Evolutionary conservation across 75 land plant species (phyloP), one percentile per base, ranked within the genome.

Genomic region (Chamaecyparis obtusa): DNA sequence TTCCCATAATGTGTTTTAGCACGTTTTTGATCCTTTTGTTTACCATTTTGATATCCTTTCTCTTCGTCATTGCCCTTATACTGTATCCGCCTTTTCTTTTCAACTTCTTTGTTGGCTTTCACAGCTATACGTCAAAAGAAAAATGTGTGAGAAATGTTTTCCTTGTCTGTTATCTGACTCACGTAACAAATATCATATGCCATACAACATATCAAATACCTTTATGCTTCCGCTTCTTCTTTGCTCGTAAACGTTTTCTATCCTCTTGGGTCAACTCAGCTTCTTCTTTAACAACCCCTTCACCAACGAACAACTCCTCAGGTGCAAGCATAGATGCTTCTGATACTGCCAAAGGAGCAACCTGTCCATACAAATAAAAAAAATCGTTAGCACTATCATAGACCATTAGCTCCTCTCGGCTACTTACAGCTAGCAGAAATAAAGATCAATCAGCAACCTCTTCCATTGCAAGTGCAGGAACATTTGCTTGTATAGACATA

Each of bases 321-420:
- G 99, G 99, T 81, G 99, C 99, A 86, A 98, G 92, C 99, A 98
- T 97, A 33, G 98, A 93, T 46, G 99, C 99, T 91, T 97, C 99
- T 86, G 99, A 98, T 5, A 98, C 95, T 9, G 93, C 94, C 88
- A 98, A n/a, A 37, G 99, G 99, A 37, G 99, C 99, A 84, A 98
- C 91, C 99, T 98, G 81, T 41, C 51, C 88, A 87, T 35, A 55
- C 33, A 87, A 75, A 64, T 16, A 80, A 60, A 71, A 86, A 43
- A 39, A 41, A 35, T 14, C 9, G 2, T 11, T 13, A 79, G n/a
- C 41, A 36, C 14, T 10, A 83, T 13, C 51, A 83, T 5, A 77
- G 24, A 71, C 37, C n/a, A 32, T 76, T 27, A 48, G 1, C 36
- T 48, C 16, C 24, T 81, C 43, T 35, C 43, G 56, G 19, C 49